These are phyloP conservation scores for Aspergillus ochraceoroseus DNA, from an alignment of 2,329 filamentous ascomycete species.

Conservation along the genomic window DNA sequence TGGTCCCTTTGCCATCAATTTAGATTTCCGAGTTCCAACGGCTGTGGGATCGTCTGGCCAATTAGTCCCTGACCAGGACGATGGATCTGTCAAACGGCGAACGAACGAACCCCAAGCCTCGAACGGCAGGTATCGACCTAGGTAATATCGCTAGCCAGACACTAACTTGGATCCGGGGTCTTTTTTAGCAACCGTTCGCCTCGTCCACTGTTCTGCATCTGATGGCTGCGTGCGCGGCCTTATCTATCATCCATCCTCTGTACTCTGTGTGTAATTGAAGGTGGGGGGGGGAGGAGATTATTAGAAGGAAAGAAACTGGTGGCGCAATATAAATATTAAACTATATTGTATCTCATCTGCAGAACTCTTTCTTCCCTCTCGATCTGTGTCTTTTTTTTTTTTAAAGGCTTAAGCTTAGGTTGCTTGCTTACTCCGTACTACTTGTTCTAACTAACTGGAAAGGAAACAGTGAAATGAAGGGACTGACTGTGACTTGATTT, in stretches of 20 bases:
- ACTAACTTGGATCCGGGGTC: constrained; percentile 22
- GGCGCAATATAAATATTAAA: too few species aligned
- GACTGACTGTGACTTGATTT: too few species aligned
- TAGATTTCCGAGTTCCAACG: constrained; percentile 22
- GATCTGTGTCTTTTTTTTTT: too few species aligned
- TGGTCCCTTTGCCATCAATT: constrained; percentile 12
- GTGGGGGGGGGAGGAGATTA: too few species aligned
- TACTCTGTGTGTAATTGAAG: not conserved
- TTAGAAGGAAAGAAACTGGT: too few species aligned
- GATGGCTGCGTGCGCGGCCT: constrained; percentile 12
- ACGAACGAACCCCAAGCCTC: constrained; percentile 23
- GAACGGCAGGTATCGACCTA: constrained; percentile 21
- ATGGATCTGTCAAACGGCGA: constrained; percentile 26
- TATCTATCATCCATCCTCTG: constrained; percentile 1
- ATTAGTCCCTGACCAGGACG: constrained; percentile 18
- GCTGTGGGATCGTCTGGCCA: constrained; percentile 19
- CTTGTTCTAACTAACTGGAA: too few species aligned
- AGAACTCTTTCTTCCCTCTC: too few species aligned
- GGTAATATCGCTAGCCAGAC: constrained; percentile 19
- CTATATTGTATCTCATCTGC: too few species aligned
- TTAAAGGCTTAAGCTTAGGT: too few species aligned
- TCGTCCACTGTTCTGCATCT: constrained; percentile 20
- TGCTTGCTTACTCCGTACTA: too few species aligned
- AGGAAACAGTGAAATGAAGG: too few species aligned
- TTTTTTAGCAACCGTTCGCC: constrained; percentile 21